phyloP scores from a whole-genome alignment of 73 alveolate genomes.

The Paraurostyla sp. region DNA sequence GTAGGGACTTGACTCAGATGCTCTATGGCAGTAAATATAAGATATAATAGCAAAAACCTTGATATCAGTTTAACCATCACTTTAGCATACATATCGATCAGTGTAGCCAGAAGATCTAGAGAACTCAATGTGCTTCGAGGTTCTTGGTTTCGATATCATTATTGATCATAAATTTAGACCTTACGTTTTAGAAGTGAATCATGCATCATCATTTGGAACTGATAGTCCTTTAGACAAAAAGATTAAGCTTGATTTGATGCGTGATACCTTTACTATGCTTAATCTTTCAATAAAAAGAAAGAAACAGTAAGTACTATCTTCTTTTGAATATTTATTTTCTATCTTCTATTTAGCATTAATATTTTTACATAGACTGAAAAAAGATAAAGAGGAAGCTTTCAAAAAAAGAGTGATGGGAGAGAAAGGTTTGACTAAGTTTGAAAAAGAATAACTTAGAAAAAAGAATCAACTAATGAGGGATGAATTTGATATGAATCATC shows the following conservation, averaged over 20 bases:
- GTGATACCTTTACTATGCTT: slow-evolving; percentile 63
- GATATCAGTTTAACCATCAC: slow-evolving; percentile 62
- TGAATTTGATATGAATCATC: slow-evolving; percentile 30
- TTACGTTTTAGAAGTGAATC: slow-evolving; percentile 69
- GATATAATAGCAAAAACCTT: slow-evolving; percentile 71
- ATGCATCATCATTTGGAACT: slow-evolving; percentile 65
- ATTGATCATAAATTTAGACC: slow-evolving; percentile 68
- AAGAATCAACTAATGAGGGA: slow-evolving; percentile 8
- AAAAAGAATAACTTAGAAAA: slow-evolving; percentile 33
- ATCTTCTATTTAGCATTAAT: no score
- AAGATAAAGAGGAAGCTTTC: slow-evolving; percentile 33
- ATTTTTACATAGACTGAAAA: neutral
- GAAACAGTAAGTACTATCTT: neutral
- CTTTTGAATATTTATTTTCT: neutral
- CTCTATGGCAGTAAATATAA: slow-evolving; percentile 36
- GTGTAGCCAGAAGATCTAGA: slow-evolving; percentile 78
- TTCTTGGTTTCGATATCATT: slow-evolving; percentile 72
- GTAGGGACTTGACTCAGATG: slow-evolving; percentile 27
- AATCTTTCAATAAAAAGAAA: slow-evolving; percentile 18
- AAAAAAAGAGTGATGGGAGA: slow-evolving; percentile 47
- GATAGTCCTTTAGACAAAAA: slow-evolving; percentile 71
- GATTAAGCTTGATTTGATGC: slow-evolving; percentile 57
- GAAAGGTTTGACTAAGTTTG: slow-evolving; percentile 11
- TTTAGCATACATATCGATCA: slow-evolving; percentile 69
- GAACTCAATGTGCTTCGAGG: slow-evolving; percentile 78